Conservation (phyloP, 1,139 yeast species). For the Taphrina confusa region DNA sequence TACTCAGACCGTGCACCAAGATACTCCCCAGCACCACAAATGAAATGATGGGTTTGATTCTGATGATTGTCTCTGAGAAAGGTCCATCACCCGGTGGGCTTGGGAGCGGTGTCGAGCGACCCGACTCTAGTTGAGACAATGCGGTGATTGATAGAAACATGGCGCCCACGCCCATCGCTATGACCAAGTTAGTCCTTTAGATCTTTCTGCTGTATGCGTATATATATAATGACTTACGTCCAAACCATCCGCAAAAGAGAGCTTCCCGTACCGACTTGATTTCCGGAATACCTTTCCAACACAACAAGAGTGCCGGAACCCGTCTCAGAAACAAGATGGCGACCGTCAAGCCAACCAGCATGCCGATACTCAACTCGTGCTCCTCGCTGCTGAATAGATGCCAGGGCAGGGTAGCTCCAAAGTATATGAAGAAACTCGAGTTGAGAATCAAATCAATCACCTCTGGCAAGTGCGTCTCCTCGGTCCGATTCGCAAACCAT, state of each 20-base stretch:
- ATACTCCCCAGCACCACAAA: conserved; percentile 28
- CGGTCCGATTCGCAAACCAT: conserved; percentile 23
- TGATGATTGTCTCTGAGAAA: conserved; percentile 6
- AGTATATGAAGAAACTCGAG: conserved; percentile 32
- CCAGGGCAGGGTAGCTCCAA: conserved; percentile 31
- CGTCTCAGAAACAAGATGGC: conserved; percentile 19
- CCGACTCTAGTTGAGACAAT: conserved; percentile 8
- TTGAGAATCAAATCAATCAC: conserved; percentile 27
- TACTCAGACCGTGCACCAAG: conserved; percentile 28
- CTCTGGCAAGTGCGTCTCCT: conserved; percentile 23
- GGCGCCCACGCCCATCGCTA: conserved; percentile 34
- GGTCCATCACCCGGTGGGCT: conserved; percentile 7
- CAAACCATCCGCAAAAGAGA: conserved; percentile 30
- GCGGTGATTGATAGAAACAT: conserved; percentile 25
- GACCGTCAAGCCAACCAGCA: conserved; percentile 15
- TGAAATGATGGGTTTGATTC: conserved; percentile 20
- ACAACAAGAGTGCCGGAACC: conserved; percentile 6
- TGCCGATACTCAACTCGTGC: conserved; percentile 17
- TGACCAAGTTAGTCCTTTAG: not conserved
- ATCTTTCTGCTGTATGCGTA: no score
- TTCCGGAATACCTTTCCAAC: conserved; percentile 19
- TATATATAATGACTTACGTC: conserved; percentile 7
- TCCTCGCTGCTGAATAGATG: conserved; percentile 6
- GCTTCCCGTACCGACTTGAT: conserved; percentile 27
- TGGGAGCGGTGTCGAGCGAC: conserved; percentile 10